A percentile compares a stretch with the other conserved stretches of the same genome.
phyloP scores from a whole-genome alignment of 2,329 filamentous ascomycete genomes.

The Lasiodiplodia hormozganensis region DNA sequence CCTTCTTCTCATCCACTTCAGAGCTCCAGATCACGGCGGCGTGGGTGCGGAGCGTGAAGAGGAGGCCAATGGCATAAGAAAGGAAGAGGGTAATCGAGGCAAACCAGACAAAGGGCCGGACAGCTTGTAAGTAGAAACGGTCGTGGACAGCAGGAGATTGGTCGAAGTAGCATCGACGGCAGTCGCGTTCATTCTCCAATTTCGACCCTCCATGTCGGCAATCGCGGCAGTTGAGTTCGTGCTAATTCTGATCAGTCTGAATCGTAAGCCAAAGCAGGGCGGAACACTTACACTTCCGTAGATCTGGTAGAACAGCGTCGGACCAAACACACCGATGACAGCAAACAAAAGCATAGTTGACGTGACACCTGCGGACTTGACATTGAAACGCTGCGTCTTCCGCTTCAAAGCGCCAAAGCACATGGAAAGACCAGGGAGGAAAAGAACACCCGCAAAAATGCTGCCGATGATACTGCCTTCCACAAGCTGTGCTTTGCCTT shows the following conservation, averaged over 20 bases:
- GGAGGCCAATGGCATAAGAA: constrained; percentile 90
- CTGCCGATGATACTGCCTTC: constrained; percentile 98
- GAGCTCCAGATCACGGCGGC: constrained; percentile 96
- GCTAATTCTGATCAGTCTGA: constrained; percentile 59
- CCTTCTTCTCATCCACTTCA: constrained; percentile 65
- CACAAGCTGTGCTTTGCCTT: constrained; percentile 91
- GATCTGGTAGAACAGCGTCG: constrained; percentile 97
- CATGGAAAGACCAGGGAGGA: constrained; percentile 95
- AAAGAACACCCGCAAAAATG: constrained; percentile 95
- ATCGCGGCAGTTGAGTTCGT: constrained; percentile 84
- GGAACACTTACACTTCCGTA: constrained; percentile 77
- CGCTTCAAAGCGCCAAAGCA: constrained; percentile 97
- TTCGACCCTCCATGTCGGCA: constrained; percentile 61
- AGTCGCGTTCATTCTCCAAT: constrained; percentile 68
- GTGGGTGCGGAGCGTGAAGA: constrained; percentile 95
- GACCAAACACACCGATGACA: constrained; percentile 92
- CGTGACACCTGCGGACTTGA: constrained; percentile 92
- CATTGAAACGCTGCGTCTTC: constrained; percentile 98
- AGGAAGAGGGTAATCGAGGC: constrained; percentile 85
- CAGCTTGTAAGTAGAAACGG: constrained; percentile 86
- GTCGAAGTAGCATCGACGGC: constrained; percentile 91
- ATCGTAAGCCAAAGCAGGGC: background rate
- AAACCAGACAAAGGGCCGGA: constrained; percentile 92
- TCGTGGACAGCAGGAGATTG: constrained; percentile 85
- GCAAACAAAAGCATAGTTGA: constrained; percentile 98